A percentile compares a stretch with the other conserved stretches of the same genome.
phyloP scores from a whole-genome alignment of 768 basidiomycete species.

The Naematelia aurantialba region DNA sequence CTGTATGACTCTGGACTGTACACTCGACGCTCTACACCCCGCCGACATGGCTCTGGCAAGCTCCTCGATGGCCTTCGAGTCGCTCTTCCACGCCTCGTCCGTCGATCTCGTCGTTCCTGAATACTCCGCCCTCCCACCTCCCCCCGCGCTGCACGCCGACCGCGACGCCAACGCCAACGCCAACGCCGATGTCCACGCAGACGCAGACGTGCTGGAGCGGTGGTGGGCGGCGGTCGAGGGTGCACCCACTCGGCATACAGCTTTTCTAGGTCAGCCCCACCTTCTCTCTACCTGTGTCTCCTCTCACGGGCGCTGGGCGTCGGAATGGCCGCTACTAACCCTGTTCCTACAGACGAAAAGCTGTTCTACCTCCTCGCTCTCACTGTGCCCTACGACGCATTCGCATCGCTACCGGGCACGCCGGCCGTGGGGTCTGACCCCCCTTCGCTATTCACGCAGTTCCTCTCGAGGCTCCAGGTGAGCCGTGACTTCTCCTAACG shows the following conservation, averaged over 20 bases:
- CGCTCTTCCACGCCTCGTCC: conserved; percentile 27
- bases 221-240: conserved; percentile 27
- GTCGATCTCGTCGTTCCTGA: conserved; percentile 28
- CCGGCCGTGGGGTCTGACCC: conserved; percentile 1
- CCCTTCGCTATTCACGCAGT: background rate
- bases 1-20: too few species aligned
- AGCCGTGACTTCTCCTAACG: background rate
- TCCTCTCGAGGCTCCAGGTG: conserved; percentile 19
- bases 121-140: conserved; percentile 9
- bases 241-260: conserved; percentile 18
- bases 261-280: conserved; percentile 28
- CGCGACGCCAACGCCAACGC: too few species aligned
- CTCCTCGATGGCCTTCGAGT: conserved; percentile 16
- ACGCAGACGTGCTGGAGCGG: background rate
- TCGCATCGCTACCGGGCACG: conserved; percentile 4
- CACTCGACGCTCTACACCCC: background rate
- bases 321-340: background rate
- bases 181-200: too few species aligned
- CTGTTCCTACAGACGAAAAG: conserved; percentile 29
- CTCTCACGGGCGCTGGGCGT: background rate
- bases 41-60: conserved; percentile 1
- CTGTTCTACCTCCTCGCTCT: conserved; percentile 31
- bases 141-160: conserved; percentile 1
- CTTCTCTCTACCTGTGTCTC: background rate
- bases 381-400: conserved; percentile 14